Evolutionary conservation across 805 yeast species (phyloP).

Genomic region (Saccharomycopsis oosterbeekiorum): DNA sequence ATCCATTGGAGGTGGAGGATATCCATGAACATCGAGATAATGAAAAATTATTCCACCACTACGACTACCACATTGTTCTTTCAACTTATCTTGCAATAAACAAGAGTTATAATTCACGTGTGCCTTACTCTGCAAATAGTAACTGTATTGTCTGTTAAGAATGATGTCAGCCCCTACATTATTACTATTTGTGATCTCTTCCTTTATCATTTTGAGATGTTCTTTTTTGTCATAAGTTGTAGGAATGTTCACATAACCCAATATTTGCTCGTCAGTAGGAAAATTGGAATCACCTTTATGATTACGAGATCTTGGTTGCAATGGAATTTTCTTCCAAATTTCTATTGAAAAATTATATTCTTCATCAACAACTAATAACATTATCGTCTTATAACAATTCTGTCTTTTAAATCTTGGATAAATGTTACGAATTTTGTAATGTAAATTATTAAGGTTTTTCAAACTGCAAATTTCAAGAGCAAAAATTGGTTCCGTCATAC

Average conservation of each 20-base stretch:
- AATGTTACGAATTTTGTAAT: conserved; percentile 10
- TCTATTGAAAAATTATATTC: conserved; percentile 10
- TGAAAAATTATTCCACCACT: conserved; percentile 8
- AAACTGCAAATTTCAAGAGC: conserved; percentile 10
- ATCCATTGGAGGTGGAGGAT: background rate
- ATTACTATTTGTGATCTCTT: conserved; percentile 1
- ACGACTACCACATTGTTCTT: background rate
- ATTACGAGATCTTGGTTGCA: conserved; percentile 2
- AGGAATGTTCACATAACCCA: conserved; percentile 12
- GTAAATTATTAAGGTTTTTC: conserved; percentile 6
- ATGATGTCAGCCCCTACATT: background rate
- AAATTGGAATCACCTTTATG: background rate
- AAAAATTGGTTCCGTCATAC: conserved; percentile 13
- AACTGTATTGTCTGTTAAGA: conserved; percentile 1
- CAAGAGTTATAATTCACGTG: conserved; percentile 8
- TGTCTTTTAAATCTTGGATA: conserved; percentile 15
- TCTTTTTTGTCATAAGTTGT: background rate
- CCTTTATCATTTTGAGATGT: conserved; percentile 6
- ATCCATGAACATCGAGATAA: conserved; percentile 10
- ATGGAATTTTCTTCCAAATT: conserved; percentile 16
- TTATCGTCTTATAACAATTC: conserved; percentile 13
- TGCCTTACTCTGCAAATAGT: conserved; percentile 10
- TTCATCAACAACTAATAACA: conserved; percentile 10
- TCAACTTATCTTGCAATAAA: background rate
- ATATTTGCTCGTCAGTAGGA: background rate